A percentile compares a stretch with the other conserved stretches of the same genome.
Evolutionary conservation across 768 basidiomycete genomes (phyloP).

Genomic region (Amanita polypyramis): DNA sequence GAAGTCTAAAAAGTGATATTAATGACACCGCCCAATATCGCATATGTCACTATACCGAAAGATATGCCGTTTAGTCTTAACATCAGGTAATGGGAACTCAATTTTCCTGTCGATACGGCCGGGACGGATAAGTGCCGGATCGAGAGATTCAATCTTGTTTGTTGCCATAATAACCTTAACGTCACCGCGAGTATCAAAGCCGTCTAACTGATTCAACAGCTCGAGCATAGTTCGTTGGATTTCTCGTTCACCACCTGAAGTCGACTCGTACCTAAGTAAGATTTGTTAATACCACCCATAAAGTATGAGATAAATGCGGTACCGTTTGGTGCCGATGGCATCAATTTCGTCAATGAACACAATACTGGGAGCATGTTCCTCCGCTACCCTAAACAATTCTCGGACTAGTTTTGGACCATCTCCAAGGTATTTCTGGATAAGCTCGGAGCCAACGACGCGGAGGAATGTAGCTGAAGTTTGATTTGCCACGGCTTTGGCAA

Average conservation of each 20-base stretch:
- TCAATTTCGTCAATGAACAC: slow-evolving; percentile 99
- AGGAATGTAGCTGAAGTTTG: slow-evolving; percentile 98
- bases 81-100: slow-evolving; percentile 93
- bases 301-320: slow-evolving; percentile 11
- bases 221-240: slow-evolving; percentile 99
- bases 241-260: slow-evolving; percentile 97
- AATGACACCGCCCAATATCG: slow-evolving; percentile 1
- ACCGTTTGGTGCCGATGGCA: slow-evolving; percentile 97
- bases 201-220: slow-evolving; percentile 94
- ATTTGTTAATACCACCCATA: slow-evolving; percentile 4
- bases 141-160: slow-evolving; percentile 93
- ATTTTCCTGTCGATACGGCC: slow-evolving; percentile 99
- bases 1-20: slow-evolving; percentile 40
- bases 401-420: slow-evolving; percentile 98
- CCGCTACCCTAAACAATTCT: slow-evolving; percentile 93
- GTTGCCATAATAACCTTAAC: slow-evolving; percentile 99
- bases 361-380: slow-evolving; percentile 97
- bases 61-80: slow-evolving; percentile 98
- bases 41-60: slow-evolving; percentile 49
- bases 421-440: slow-evolving; percentile 99
- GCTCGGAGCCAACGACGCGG: slow-evolving; percentile 93
- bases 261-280: slow-evolving; percentile 79
- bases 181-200: slow-evolving; percentile 99
- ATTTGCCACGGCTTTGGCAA: slow-evolving; percentile 96
- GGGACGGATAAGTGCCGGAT: slow-evolving; percentile 96